Evolutionary conservation across 768 basidiomycete species (phyloP).

Genomic region (Roridomyces roridus): DNA sequence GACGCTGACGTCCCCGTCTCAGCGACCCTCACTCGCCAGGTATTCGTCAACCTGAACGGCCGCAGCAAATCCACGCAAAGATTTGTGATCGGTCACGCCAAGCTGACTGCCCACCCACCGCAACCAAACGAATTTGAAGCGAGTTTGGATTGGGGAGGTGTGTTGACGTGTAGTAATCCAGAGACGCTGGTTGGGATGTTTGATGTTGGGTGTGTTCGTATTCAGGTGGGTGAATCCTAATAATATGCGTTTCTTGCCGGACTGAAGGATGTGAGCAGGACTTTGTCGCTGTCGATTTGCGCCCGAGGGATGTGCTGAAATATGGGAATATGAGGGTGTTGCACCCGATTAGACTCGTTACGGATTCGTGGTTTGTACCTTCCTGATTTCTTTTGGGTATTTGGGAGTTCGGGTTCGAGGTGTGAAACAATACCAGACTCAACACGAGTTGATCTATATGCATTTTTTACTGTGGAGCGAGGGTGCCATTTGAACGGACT

Average conservation of each 20-base stretch:
- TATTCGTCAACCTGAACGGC: slow-evolving; percentile 10
- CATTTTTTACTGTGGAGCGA: too few species aligned
- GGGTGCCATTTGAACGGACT: too few species aligned
- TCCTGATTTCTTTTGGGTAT: too few species aligned
- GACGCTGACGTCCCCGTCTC: background rate
- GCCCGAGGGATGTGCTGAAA: background rate
- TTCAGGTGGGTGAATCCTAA: slow-evolving; percentile 19
- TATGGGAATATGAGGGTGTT: slow-evolving; percentile 4
- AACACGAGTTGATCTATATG: too few species aligned
- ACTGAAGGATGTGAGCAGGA: background rate
- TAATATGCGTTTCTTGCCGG: too few species aligned
- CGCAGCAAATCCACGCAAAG: background rate
- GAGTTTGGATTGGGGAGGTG: slow-evolving; percentile 10
- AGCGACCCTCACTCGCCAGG: slow-evolving; percentile 12
- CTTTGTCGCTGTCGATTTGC: slow-evolving; percentile 18
- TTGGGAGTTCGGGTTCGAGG: too few species aligned
- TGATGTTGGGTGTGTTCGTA: slow-evolving; percentile 7
- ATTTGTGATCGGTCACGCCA: slow-evolving; percentile 7
- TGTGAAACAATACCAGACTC: too few species aligned
- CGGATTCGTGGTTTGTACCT: slow-evolving; percentile 24
- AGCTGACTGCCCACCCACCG: slow-evolving; percentile 6
- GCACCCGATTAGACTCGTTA: slow-evolving; percentile 23
- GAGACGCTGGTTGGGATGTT: slow-evolving; percentile 8
- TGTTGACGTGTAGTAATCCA: background rate
- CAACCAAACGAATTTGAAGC: background rate